Base-by-base conservation (phyloP, 129 eudicot genomes). In the Pittosporum tobira region DNA sequence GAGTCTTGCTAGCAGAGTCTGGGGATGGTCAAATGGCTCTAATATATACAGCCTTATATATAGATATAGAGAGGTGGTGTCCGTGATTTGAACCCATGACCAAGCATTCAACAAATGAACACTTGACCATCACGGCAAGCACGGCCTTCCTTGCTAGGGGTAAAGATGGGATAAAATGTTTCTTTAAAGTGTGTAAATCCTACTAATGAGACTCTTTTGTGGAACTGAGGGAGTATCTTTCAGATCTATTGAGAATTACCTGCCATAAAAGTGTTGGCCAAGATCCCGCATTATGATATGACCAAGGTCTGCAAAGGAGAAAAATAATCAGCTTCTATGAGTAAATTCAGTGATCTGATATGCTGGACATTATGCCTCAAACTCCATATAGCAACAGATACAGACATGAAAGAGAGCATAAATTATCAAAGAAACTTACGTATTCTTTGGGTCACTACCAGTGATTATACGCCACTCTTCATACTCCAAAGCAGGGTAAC, bases 191-290 rank as follows among this genome's bases (percentile, higher is more conserved):
- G n/a, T n/a, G n/a, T n/a, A n/a, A n/a, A n/a, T n/a, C n/a, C n/a
- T n/a, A n/a, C n/a, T n/a, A n/a, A n/a, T n/a, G n/a, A n/a, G n/a
- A n/a, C n/a, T n/a, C n/a, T n/a, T n/a, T n/a, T n/a, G n/a, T n/a
- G n/a, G n/a, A n/a, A n/a, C n/a, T n/a, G n/a, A n/a, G n/a, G n/a
- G n/a, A n/a, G 7, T n/a, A 66, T 44, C 2, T n/a, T 6, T 10
- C 5, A 13, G 5, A 20, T 30, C 8, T 20, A 54, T 16, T 18
- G 11, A 75, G 16, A 40, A 36, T 70, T 67, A 91, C 99, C 96
- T 91, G 99, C 99, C 96, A 87, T 48, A 91, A 57, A 70, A 91
- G 96, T 28, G 94, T 81, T 31, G 99, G 96, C 99, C 99, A 91
- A 14, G 99, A 91, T 64, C 99, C 99, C 23, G 96, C 96, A 77